A percentile compares a stretch with the other conserved stretches of the same genome.
Evolutionary conservation across 805 yeast species (phyloP).

Genomic region (Candida corydali): DNA sequence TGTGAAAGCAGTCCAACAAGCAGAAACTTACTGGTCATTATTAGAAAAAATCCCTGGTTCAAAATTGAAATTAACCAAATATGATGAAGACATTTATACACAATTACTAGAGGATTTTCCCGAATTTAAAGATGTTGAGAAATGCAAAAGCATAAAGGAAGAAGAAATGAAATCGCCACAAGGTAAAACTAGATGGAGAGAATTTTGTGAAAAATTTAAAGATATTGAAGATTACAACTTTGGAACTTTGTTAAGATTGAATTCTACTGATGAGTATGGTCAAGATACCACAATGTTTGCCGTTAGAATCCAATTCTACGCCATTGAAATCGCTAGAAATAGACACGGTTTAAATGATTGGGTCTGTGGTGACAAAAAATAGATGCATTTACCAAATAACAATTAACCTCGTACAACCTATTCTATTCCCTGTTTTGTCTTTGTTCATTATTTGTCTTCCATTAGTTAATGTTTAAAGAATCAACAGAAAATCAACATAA

Average conservation of each 20-base stretch:
- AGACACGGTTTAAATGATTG: conserved; percentile 89
- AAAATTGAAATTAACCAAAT: conserved; percentile 64
- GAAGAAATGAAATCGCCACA: conserved; percentile 72
- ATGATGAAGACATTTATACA: conserved; percentile 66
- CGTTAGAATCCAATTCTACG: conserved; percentile 91
- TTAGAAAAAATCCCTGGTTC: conserved; percentile 75
- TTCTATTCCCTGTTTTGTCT: no score
- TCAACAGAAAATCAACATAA: background rate
- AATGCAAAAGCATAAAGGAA: conserved; percentile 60
- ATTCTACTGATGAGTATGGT: conserved; percentile 66
- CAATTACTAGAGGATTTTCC: conserved; percentile 72
- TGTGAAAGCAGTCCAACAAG: conserved; percentile 93
- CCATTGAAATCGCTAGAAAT: conserved; percentile 92
- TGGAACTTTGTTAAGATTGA: conserved; percentile 87
- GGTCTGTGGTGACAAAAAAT: conserved; percentile 33
- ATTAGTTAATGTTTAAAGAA: no score
- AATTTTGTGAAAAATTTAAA: conserved; percentile 77
- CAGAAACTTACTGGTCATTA: conserved; percentile 88
- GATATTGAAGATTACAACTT: conserved; percentile 88
- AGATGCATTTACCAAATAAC: background rate
- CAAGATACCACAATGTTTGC: conserved; percentile 84
- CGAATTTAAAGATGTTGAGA: conserved; percentile 66
- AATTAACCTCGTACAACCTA: no score
- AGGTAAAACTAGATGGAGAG: conserved; percentile 91
- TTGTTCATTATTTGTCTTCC: no score